Percentiles rank a stretch among this genome's conserved stretches.
Conservation (phyloP, 1,139 yeast genomes). For the Maudiozyma humilis region DNA sequence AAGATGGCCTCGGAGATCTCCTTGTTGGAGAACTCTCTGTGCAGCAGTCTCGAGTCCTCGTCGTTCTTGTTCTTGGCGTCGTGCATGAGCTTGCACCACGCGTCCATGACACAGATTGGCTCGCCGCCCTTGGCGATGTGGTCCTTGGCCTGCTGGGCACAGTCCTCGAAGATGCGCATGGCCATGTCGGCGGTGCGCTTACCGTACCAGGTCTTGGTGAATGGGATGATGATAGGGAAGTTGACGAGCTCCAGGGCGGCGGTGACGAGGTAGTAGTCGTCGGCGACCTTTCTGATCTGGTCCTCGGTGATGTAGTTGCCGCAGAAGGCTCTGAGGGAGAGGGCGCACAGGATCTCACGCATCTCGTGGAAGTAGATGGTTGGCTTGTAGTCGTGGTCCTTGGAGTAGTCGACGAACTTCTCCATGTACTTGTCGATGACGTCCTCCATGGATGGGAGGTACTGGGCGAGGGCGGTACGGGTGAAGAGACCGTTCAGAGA, state of each 20-base stretch:
- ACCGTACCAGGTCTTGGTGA: constrained; percentile 97
- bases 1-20: constrained; percentile 94
- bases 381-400: constrained; percentile 45
- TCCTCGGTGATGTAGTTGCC: constrained; percentile 90
- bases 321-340: constrained; percentile 86
- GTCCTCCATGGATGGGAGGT: constrained; percentile 75
- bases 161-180: constrained; percentile 78
- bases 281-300: constrained; percentile 80
- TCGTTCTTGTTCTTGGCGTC: constrained; percentile 53
- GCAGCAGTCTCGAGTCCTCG: constrained; percentile 42
- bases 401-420: constrained; percentile 48
- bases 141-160: constrained; percentile 80
- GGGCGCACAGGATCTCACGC: constrained; percentile 92
- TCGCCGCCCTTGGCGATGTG: constrained; percentile 71
- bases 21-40: constrained; percentile 78
- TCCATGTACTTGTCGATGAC: constrained; percentile 76
- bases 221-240: constrained; percentile 93
- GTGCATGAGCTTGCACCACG: constrained; percentile 83
- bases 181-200: constrained; percentile 87
- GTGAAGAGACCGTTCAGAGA: constrained; percentile 86
- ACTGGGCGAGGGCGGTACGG: constrained; percentile 69
- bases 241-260: constrained; percentile 95
- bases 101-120: constrained; percentile 87
- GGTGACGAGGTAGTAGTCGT: constrained; percentile 82
- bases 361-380: constrained; percentile 80